Conservation (phyloP, 495 filamentous ascomycete genomes). For the Tetracladium setigerum region DNA sequence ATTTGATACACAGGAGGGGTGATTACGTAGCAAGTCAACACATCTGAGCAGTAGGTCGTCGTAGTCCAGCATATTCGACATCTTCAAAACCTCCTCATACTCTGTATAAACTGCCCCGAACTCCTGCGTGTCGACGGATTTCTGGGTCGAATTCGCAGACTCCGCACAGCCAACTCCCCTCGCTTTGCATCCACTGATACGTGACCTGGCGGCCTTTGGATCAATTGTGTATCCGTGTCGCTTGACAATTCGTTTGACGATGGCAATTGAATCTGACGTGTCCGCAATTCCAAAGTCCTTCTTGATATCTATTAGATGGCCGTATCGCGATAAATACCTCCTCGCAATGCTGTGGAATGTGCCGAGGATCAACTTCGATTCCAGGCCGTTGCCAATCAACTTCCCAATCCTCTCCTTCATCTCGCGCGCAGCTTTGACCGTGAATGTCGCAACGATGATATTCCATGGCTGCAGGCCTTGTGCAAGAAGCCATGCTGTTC, state of each 20-base stretch:
- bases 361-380: slow-evolving; percentile 75
- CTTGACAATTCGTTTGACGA: slow-evolving; percentile 78
- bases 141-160: slow-evolving; percentile 17
- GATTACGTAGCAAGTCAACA: slow-evolving; percentile 65
- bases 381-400: slow-evolving; percentile 68
- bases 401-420: slow-evolving; percentile 85
- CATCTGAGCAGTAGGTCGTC: slow-evolving; percentile 89
- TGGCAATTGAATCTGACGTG: slow-evolving; percentile 65
- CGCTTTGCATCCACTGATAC: slow-evolving; percentile 85
- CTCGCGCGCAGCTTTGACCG: slow-evolving; percentile 91
- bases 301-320: slow-evolving; percentile 71
- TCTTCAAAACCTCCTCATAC: slow-evolving; percentile 67
- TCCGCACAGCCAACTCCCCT: slow-evolving; percentile 40
- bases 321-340: slow-evolving; percentile 79
- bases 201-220: slow-evolving; percentile 54
- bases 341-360: slow-evolving; percentile 95
- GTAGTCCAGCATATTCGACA: slow-evolving; percentile 85
- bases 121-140: slow-evolving; percentile 58
- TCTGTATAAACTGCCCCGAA: slow-evolving; percentile 67
- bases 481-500: slow-evolving; percentile 90
- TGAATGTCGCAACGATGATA: slow-evolving; percentile 96
- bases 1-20: slow-evolving; percentile 83
- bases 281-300: slow-evolving; percentile 94
- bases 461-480: slow-evolving; percentile 77
- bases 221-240: slow-evolving; percentile 61